Base-by-base conservation (phyloP, 345 rosid genomes). In the Pugionium cornutum region DNA sequence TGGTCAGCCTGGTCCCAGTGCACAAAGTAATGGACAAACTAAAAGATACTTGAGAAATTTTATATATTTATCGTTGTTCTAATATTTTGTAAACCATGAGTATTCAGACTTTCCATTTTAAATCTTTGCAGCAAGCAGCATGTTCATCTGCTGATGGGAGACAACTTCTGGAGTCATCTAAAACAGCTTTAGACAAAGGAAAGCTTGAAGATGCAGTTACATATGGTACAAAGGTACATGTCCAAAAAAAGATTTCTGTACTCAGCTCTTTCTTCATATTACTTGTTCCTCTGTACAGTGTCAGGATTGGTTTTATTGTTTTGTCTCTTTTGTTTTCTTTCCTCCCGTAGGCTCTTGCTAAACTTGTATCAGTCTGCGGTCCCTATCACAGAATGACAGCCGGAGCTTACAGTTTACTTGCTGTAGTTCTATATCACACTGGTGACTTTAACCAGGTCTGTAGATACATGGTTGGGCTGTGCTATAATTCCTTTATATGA, bases 81-180 rank as follows among this genome's bases (percentile, higher is more conserved):
- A 75, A 44, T 43, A 58, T 25, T 50, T 54, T 58, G 30, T 53
- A 10, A 53, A 10, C 46, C 33, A 67, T 62, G 7, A 32, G 67
- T 61, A 42, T 9, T 61, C 4, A 62, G 26, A 54, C 34, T 54
- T 61, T 61, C 30, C 36, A 33, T 54, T 47, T 25, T 46, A 47
- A 60, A 73, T 74, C 51, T 75, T 48, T 72, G 73, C 91, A 94
- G 99, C 97, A 94, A 94, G 97, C 96, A 51, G 95, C 99, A 55
- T 94, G 96, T 83, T 88, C 99, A 66, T 88, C 99, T 77, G 99
- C 99, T 25, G 97, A 94, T 81, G 99, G 99, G 75, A 85, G 99
- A 65, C 97, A 90, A 64, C 99, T 94, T 68, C 80, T 94, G 58
- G 99, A 94, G 78, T 94, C 96, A 58, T 94, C 99, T 62, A 94